Evolutionary conservation across 176 grass and related monocot species (phyloP).

Genomic region (bread wheat (Triticum aestivum)): DNA sequence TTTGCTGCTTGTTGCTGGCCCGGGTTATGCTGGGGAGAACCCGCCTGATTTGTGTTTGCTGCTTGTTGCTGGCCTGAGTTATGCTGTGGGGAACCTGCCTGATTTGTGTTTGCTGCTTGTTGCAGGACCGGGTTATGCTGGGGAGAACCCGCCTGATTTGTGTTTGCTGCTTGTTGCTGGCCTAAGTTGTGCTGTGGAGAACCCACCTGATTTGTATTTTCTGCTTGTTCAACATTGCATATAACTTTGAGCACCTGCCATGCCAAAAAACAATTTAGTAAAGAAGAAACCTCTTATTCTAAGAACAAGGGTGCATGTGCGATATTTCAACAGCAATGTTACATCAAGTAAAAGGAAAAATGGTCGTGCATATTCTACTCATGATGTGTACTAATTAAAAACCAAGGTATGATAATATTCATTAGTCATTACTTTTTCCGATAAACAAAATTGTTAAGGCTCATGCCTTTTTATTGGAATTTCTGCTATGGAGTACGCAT

Average conservation of each 20-base stretch:
- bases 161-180: no score
- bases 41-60: no score
- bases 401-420: background rate
- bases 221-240: background rate
- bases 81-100: no score
- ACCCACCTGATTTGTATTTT: no score
- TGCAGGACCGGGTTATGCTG: background rate
- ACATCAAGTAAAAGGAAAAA: background rate
- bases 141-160: no score
- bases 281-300: background rate
- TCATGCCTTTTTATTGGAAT: background rate
- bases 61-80: no score
- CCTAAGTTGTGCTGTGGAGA: no score
- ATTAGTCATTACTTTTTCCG: background rate
- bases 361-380: background rate
- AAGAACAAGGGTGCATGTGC: background rate
- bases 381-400: background rate
- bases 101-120: background rate
- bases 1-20: no score
- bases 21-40: no score
- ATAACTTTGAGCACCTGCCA: conserved; percentile 4
- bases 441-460: background rate
- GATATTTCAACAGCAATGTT: background rate
- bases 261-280: background rate
- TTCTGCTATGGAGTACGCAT: background rate